Evolutionary conservation across 1,284 basidiomycete genomes (phyloP), one percentile per base, ranked within the genome.

Genomic region (Pholiota adiposa): DNA sequence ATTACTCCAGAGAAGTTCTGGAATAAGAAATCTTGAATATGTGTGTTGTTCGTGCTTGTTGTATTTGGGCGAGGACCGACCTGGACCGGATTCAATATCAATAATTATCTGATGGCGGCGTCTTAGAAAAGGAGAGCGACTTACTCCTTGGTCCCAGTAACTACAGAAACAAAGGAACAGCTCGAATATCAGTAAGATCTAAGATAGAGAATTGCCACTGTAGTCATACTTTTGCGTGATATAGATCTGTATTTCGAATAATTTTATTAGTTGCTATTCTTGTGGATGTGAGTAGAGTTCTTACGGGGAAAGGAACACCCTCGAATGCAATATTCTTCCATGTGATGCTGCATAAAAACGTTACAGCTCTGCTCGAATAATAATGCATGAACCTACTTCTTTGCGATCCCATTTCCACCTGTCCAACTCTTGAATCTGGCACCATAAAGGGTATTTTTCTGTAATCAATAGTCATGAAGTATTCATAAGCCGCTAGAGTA

Each of bases 401-500:
- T 70, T 1, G 83, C 84, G 1, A 83, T 61, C 0, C 86, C 86
- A 61, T 84, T 84, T 25, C 85, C 85, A 0, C 85, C 86, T 2
- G 83, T 82, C 84, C 85, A 88, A 66, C 85, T 87, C 74, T 87
- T 88, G 77, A 87, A 88, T n/a, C 86, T 78, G 6, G 85, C 86
- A 12, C 74, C 85, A 59, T 87, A 87, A 0, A 87, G 71, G 0
- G 79, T 70, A 56, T 82, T 77, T 63, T 80, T 80, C 83, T 85
- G 33, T 7, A 34, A n/a, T n/a, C n/a, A n/a, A n/a, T n/a, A 4
- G n/a, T 16, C 40, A 2, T 21, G 16, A 34, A 50, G n/a, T 11
- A 18, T n/a, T 9, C 2, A 16, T 4, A 18, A 25, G 8, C 2
- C 5, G n/a, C 36, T 25, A 18, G 49, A 12, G 27, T 19, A 3